Evolutionary conservation across 352 stramenopile species (phyloP), one percentile per base, ranked within the genome.

Genomic region (Aphanomyces astaci): DNA sequence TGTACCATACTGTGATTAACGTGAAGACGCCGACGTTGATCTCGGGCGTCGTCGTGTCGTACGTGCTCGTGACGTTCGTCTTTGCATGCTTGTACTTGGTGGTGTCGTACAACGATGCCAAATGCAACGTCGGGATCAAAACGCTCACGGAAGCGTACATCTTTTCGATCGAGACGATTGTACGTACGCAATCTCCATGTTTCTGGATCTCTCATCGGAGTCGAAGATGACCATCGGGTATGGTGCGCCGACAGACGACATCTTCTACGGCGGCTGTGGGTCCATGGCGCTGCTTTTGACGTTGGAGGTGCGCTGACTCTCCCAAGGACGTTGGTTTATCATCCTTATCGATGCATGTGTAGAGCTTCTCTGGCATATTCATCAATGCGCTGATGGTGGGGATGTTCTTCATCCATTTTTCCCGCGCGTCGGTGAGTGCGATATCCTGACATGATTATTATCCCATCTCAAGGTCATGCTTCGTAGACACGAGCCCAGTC

Each of bases 211-310:
- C n/a, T n/a, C n/a, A n/a, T n/a, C n/a, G n/a, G n/a, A n/a, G n/a
- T n/a, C n/a, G 32, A 31, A 94, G 86, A 94, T 94, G 86, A 94
- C 86, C 51, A 94, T 94, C 63, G 86, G 86, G 11, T 94, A 94
- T 49, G 84, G 86, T 4, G 86, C 86, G 1, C 86, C 86, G 15
- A 90, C 81, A 22, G 80, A 94, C 59, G 86, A 94, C 64, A 94
- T 94, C 69, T 94, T 94, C 72, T 94, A 92, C 71, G 86, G 86
- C 43, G 82, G 82, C 15, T 94, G 86, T 73, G 76, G 74, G 10
- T 89, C 84, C 1, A 93, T 94, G 71, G 86, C 86, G n/a, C 81
- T 83, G 27, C 66, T 94, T 0, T 64, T 94, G 46, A 92, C 83
- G 11, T 70, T 94, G 24, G 86, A 94, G 75, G 85, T 89, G 39